Percentiles rank a stretch among this genome's conserved stretches.
Evolutionary conservation across 192 early-diverging fungal species (phyloP).

Genomic region (Coemansia sp.): DNA sequence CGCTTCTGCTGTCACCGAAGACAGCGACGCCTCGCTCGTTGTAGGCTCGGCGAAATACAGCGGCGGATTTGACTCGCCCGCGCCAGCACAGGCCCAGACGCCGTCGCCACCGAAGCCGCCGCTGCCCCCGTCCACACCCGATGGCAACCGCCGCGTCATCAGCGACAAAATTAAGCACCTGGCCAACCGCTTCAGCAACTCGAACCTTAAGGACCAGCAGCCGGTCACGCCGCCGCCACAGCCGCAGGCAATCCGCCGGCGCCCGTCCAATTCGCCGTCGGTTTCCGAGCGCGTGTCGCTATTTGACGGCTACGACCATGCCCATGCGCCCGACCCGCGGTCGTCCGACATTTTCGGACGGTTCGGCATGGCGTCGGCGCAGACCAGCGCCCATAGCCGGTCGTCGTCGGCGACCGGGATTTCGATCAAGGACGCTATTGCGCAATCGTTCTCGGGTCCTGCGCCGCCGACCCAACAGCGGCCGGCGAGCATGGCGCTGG

Average conservation of each 20-base stretch:
- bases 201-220: slow-evolving; percentile 25
- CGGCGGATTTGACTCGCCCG: slow-evolving; percentile 18
- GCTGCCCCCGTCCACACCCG: slow-evolving; percentile 4
- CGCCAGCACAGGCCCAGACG: background rate
- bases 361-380: slow-evolving; percentile 34
- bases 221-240: slow-evolving; percentile 5
- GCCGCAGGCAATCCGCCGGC: slow-evolving; percentile 21
- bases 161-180: slow-evolving; percentile 47
- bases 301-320: slow-evolving; percentile 22
- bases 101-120: slow-evolving; percentile 1
- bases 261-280: slow-evolving; percentile 42
- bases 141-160: slow-evolving; percentile 32
- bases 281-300: slow-evolving; percentile 49
- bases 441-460: slow-evolving; percentile 1
- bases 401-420: slow-evolving; percentile 25
- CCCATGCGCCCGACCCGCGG: slow-evolving; percentile 29
- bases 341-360: slow-evolving; percentile 32
- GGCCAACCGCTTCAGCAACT: slow-evolving; percentile 42
- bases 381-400: slow-evolving; percentile 27
- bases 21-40: slow-evolving; percentile 21
- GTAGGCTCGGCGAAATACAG: background rate
- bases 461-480: background rate
- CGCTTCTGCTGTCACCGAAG: slow-evolving; percentile 9
- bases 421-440: background rate
- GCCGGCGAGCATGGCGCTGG: background rate